Evolutionary conservation across 169 alveolate species (phyloP), one percentile per base, ranked within the genome.

Genomic region (Cryptosporidium tyzzeri): DNA sequence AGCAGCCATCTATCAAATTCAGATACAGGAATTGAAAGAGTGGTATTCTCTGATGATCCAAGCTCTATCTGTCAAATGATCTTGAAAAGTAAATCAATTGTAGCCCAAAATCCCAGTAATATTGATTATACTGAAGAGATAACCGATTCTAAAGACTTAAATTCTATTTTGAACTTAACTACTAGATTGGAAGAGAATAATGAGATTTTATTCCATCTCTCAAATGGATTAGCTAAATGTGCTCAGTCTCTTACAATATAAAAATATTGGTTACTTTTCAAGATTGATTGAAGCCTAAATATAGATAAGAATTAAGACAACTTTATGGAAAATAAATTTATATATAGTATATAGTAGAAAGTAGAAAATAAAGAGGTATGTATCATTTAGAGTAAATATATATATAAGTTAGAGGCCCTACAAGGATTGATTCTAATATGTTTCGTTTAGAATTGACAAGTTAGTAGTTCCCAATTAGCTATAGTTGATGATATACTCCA

Each of bases 401-500:
- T 73, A 55, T 45, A 59, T 55, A 59, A 37, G 37, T 73, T 33
- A 73, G 51, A 35, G 70, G 44, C 31, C 62, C 51, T 26, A 73
- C 68, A 14, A 33, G 55, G 7, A 31, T 73, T 26, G 14, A 33
- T 50, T 21, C 55, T 18, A 26, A n/a, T 26, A 55, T 55, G 21
- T 45, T 21, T 37, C 3, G 86, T 23, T 37, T 53, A 31, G 58
- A 41, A 26, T 35, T 73, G 50, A 41, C 23, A 5, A 31, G 18
- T 23, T 33, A 10, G 29, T 55, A 10, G 37, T 12, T 45, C n/a
- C 65, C 12, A 69, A 21, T 39, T 23, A 10, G 33, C 51, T 59
- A 73, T 23, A 73, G 31, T 31, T 73, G 86, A 26, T 73, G 70
- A 39, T 73, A 73, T 10, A 73, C 53, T 53, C 86, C 70, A n/a